phyloP scores from a whole-genome alignment of 2,329 filamentous ascomycete genomes.

The Aspergillus luchuensis region DNA sequence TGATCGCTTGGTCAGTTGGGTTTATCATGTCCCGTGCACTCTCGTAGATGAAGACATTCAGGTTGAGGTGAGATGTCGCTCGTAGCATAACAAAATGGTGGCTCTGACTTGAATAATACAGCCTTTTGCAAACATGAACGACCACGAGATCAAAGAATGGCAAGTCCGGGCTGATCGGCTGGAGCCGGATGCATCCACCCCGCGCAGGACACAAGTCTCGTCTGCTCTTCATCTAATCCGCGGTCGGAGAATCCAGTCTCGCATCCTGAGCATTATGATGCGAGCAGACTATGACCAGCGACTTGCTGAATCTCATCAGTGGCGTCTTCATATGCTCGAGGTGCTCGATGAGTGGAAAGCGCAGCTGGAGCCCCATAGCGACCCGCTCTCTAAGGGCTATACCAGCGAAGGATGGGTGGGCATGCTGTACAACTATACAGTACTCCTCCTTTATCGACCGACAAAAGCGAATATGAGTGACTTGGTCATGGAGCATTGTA shows the following conservation, averaged over 20 bases:
- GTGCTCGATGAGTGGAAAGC: slow-evolving; percentile 1
- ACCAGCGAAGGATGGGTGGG: slow-evolving; percentile 9
- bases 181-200: not conserved
- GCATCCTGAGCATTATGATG: slow-evolving; percentile 4
- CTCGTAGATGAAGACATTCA: slow-evolving; percentile 4
- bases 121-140: slow-evolving; percentile 9
- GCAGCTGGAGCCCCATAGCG: slow-evolving; percentile 4
- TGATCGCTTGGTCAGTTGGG: slow-evolving; percentile 7
- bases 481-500: not conserved
- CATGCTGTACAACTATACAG: slow-evolving; percentile 7
- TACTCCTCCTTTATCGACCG: slow-evolving; percentile 1
- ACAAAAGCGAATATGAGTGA: not conserved
- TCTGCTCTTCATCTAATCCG: slow-evolving; percentile 4
- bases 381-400: slow-evolving; percentile 1
- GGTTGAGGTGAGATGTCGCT: not conserved
- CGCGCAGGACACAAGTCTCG: slow-evolving; percentile 1
- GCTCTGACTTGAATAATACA: not conserved
- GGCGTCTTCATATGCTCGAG: slow-evolving; percentile 8
- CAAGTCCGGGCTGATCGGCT: not conserved
- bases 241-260: slow-evolving; percentile 1
- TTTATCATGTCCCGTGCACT: slow-evolving; percentile 6
- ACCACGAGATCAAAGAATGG: slow-evolving; percentile 4
- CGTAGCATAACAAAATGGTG: too few relatives aligned
- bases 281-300: slow-evolving; percentile 5
- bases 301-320: not conserved